Percentiles rank a stretch among this genome's conserved stretches.
phyloP scores from a whole-genome alignment of 768 basidiomycete species.

The Tulasnella sp. region DNA sequence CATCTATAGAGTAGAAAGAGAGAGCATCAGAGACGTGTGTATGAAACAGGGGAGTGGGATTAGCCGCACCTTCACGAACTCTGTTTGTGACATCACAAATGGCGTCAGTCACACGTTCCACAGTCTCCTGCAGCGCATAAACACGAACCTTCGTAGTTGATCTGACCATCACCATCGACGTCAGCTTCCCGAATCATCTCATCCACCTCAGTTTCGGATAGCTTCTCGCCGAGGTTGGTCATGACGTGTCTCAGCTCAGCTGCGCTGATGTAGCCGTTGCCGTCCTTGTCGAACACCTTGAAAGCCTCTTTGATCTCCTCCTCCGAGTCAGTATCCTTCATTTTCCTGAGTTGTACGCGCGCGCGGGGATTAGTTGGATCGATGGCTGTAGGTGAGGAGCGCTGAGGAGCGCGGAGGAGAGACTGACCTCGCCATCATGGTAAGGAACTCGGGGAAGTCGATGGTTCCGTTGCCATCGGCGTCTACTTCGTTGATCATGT shows the following conservation, averaged over 20 bases:
- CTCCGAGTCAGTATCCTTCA: conserved; percentile 87
- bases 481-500: conserved; percentile 95
- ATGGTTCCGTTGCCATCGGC: conserved; percentile 85
- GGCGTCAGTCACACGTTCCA: conserved; percentile 15
- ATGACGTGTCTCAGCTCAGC: conserved; percentile 88
- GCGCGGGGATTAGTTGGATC: too few relatives aligned
- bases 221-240: conserved; percentile 86
- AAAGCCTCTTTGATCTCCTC: conserved; percentile 97
- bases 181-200: conserved; percentile 98
- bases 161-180: conserved; percentile 90
- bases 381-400: not conserved
- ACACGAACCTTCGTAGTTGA: conserved; percentile 69
- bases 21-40: conserved; percentile 11
- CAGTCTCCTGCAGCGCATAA: not conserved
- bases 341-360: conserved; percentile 48
- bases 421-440: conserved; percentile 63
- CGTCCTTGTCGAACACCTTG: conserved; percentile 95
- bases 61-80: conserved; percentile 65
- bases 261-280: conserved; percentile 82
- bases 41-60: conserved; percentile 2
- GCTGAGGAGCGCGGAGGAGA: not conserved
- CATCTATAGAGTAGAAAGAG: conserved; percentile 47
- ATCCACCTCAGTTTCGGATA: conserved; percentile 80
- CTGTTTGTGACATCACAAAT: conserved; percentile 38
- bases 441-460: conserved; percentile 79